Evolutionary conservation across 192 early-diverging fungal genomes (phyloP).

Genomic region (Coemansia biformis): DNA sequence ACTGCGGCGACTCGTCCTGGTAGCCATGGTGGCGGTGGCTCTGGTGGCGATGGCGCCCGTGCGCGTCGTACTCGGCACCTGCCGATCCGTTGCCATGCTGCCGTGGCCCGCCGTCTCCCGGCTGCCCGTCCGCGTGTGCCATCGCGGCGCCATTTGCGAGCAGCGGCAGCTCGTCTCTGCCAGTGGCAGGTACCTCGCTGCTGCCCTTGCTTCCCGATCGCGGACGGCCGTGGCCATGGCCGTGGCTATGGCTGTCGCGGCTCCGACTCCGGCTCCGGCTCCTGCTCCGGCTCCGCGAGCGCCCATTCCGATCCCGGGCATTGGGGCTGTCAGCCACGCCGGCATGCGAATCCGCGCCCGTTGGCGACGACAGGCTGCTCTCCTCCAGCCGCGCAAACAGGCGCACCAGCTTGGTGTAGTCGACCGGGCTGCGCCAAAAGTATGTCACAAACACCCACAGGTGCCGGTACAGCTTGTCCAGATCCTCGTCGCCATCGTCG

Average conservation of each 20-base stretch:
- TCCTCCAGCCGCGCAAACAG: constrained; percentile 56
- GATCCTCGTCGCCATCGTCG: constrained; percentile 20
- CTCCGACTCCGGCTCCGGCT: constrained; percentile 22
- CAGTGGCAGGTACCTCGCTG: constrained; percentile 13
- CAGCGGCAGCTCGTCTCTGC: constrained; percentile 3
- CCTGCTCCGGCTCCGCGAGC: constrained; percentile 1
- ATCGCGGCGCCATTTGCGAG: neutral
- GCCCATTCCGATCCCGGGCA: no score
- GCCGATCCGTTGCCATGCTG: constrained; percentile 20
- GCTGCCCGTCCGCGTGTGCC: neutral
- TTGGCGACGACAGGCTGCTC: constrained; percentile 14
- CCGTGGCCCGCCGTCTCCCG: neutral
- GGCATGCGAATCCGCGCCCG: no score
- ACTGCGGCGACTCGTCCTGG: no score
- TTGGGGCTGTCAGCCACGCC: neutral
- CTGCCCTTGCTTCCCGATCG: constrained; percentile 19
- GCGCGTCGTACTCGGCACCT: constrained; percentile 3
- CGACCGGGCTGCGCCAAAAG: constrained; percentile 61
- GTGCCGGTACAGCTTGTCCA: constrained; percentile 50
- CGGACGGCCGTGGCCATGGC: constrained; percentile 11
- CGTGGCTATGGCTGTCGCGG: no score
- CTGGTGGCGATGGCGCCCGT: constrained; percentile 4
- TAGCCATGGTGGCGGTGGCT: constrained; percentile 1
- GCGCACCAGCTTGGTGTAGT: constrained; percentile 51
- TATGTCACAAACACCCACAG: constrained; percentile 67